phyloP scores from a whole-genome alignment of 495 filamentous ascomycete species.

The Ascodesmis nigricans region DNA sequence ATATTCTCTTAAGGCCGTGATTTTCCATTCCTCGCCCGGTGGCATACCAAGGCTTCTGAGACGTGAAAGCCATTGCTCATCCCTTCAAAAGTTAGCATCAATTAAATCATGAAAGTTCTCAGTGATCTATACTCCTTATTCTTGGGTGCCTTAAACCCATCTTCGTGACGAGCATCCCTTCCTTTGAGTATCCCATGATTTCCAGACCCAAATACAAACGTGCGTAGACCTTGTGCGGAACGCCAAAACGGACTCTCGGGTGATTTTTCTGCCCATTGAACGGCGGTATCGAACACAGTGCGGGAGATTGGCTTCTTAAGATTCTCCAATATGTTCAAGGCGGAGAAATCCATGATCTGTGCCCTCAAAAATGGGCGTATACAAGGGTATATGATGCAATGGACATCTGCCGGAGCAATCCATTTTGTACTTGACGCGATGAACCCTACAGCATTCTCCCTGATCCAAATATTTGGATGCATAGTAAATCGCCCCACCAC shows the following conservation, averaged over 20 bases:
- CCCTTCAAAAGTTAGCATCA: constrained; percentile 21
- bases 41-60: constrained; percentile 66
- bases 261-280: constrained; percentile 63
- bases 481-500: constrained; percentile 29
- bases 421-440: constrained; percentile 53
- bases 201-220: constrained; percentile 40
- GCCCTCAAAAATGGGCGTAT: constrained; percentile 64
- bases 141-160: constrained; percentile 32
- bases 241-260: constrained; percentile 77
- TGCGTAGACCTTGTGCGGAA: constrained; percentile 38
- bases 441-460: constrained; percentile 46
- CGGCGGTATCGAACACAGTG: constrained; percentile 58
- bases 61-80: constrained; percentile 78
- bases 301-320: constrained; percentile 56
- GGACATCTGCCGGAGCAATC: constrained; percentile 58
- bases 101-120: too few relatives aligned
- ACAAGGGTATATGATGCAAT: constrained; percentile 61
- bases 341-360: constrained; percentile 38
- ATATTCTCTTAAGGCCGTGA: constrained; percentile 69
- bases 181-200: constrained; percentile 26
- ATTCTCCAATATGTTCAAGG: constrained; percentile 53
- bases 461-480: constrained; percentile 89
- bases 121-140: constrained; percentile 44
- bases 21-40: constrained; percentile 70
- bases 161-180: too few relatives aligned